Evolutionary conservation across 805 yeast species (phyloP), one percentile per base, ranked within the genome.

Genomic region (Candida ficus): DNA sequence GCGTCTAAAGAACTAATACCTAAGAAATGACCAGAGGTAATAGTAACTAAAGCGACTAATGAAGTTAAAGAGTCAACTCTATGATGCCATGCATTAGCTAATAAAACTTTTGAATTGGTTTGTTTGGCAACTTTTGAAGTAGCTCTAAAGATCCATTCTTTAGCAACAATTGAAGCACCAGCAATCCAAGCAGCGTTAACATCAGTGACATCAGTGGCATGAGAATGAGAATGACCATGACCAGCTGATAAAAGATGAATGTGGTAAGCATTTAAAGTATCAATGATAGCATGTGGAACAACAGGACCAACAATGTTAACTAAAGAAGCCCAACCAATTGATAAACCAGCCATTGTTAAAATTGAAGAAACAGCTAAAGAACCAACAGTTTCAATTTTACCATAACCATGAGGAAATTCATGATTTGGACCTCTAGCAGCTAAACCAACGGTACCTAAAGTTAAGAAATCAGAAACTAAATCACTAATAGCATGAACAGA

Each of bases 51-150:
- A 0, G 98, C 97, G 7, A 91, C 98, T 18, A 83, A 70, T 0
- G 97, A 87, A 1, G 98, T 95, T 52, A 93, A 61, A 1, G 95
- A 83, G 58, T 93, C 99, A 10, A 91, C 93, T 47, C 99, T 73
- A 58, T 93, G 99, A 61, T 93, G 99, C 98, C 99, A 93, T 4
- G 99, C 99, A 57, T 93, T 93, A 4, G 99, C 99, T 37, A 87
- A 79, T 35, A 93, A 70, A 4, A 93, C 98, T 47, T 88, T 87
- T 1, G 96, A 88, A 56, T 86, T 84, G 22, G 87, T 75, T 45
- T 74, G 68, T 36, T 70, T 68, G 1, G 97, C 99, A 18, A 93
- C 78, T 45, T 78, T 77, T 63, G 81, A 73, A 0, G 99, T 93
- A 11, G 87, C 84, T 43, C 78, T 78, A 63, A 78, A 93, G 31